These are phyloP conservation scores for Dendrobium officinale DNA, from an alignment of 106 monocot species.

Conservation along the genomic window DNA sequence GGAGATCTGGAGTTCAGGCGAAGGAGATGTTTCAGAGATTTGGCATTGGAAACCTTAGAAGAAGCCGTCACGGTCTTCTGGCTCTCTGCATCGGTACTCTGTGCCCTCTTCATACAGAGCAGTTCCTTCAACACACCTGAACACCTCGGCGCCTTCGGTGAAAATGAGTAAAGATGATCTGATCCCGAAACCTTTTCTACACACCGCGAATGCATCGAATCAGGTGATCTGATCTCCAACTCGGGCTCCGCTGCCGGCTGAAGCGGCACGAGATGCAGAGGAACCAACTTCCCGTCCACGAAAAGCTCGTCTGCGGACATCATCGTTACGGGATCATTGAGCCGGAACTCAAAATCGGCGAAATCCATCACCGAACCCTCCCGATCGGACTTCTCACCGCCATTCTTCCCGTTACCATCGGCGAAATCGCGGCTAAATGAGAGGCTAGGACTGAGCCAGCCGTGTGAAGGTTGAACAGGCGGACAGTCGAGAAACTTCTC, in stretches of 20 bases:
- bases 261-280: slow-evolving; percentile 33
- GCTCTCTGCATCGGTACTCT: slow-evolving; percentile 17
- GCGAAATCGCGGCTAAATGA: slow-evolving; percentile 6
- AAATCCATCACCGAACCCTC: slow-evolving; percentile 14
- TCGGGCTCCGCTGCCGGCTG: slow-evolving; percentile 2
- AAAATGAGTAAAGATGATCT: slow-evolving; percentile 29
- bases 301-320: slow-evolving; percentile 88
- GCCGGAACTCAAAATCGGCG: slow-evolving; percentile 76
- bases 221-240: background rate
- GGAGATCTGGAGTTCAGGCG: slow-evolving; percentile 24
- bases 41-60: slow-evolving; percentile 14
- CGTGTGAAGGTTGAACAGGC: background rate
- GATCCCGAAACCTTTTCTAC: slow-evolving; percentile 2
- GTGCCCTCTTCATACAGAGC: slow-evolving; percentile 35
- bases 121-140: slow-evolving; percentile 77
- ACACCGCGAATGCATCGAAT: background rate
- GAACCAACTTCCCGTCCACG: slow-evolving; percentile 77
- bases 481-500: slow-evolving; percentile 2
- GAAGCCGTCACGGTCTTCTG: background rate
- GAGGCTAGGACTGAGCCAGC: slow-evolving; percentile 1
- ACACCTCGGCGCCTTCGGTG: slow-evolving; percentile 78
- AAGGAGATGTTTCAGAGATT: slow-evolving; percentile 34
- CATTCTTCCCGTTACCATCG: background rate
- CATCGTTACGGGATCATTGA: slow-evolving; percentile 57
- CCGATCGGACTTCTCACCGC: background rate